These are phyloP conservation scores for Thecaphora thlaspeos DNA, from an alignment of 1,284 basidiomycete genomes.

Conservation along the genomic window DNA sequence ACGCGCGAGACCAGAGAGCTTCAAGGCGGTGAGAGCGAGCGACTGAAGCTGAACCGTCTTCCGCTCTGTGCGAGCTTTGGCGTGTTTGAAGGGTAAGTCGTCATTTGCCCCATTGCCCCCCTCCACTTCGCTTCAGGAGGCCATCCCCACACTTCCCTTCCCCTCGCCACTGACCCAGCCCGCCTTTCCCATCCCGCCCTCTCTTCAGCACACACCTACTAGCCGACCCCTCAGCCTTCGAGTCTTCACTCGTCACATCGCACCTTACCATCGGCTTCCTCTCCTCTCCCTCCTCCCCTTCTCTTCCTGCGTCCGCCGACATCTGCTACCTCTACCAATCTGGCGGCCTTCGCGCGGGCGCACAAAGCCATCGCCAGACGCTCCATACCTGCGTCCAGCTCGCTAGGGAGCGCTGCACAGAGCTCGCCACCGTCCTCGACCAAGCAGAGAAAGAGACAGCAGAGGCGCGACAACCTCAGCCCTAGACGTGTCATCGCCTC, in stretches of 20 bases:
- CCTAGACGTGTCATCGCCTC: background rate
- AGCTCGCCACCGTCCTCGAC: conserved; percentile 12
- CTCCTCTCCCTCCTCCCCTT: conserved; percentile 8
- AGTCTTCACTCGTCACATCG: conserved; percentile 71
- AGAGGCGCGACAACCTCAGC: background rate
- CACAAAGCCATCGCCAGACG: conserved; percentile 10
- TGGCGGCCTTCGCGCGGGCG: conserved; percentile 14
- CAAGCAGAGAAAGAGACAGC: too few relatives aligned
- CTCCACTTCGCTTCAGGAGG: too few relatives aligned
- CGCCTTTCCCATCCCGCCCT: too few relatives aligned
- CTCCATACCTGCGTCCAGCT: conserved; percentile 23
- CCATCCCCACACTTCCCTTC: too few relatives aligned
- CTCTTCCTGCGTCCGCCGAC: conserved; percentile 4
- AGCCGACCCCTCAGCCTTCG: conserved; percentile 82
- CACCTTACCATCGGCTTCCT: conserved; percentile 29
- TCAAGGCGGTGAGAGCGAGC: conserved; percentile 49
- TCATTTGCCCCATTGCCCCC: background rate
- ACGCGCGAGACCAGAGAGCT: conserved; percentile 63
- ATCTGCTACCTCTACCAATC: conserved; percentile 25
- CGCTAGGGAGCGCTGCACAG: conserved; percentile 10
- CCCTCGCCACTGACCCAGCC: too few relatives aligned
- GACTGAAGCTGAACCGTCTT: conserved; percentile 63
- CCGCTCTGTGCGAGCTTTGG: conserved; percentile 75
- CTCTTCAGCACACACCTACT: conserved; percentile 65
- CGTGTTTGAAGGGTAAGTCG: conserved; percentile 64